A percentile compares a stretch with the other conserved stretches of the same genome.
Conservation (phyloP, 805 yeast species). For the Gaillardinia entomophila region DNA sequence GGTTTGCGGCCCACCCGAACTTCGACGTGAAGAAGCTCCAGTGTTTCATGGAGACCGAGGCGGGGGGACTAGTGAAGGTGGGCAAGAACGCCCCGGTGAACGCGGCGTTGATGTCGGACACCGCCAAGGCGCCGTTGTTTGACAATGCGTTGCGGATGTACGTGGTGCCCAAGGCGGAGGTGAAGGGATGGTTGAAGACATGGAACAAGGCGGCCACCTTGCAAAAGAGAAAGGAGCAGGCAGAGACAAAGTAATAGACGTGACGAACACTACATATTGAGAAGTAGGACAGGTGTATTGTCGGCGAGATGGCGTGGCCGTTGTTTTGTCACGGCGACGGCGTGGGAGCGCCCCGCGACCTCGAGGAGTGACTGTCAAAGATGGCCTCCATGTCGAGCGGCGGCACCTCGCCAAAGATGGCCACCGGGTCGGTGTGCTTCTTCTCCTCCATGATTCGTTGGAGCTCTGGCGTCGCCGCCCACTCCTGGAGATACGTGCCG, state of each 20-base stretch:
- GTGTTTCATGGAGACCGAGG: constrained; percentile 72
- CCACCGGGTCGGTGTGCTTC: constrained; percentile 46
- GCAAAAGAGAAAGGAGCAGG: constrained; percentile 30
- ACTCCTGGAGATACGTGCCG: constrained; percentile 19
- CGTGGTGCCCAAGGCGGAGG: constrained; percentile 69
- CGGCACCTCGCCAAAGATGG: constrained; percentile 71
- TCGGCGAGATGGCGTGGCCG: too few relatives aligned
- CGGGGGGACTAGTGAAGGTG: constrained; percentile 81
- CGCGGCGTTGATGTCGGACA: constrained; percentile 54
- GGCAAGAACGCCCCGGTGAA: constrained; percentile 71
- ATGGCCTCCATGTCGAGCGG: constrained; percentile 65
- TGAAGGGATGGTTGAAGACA: constrained; percentile 55
- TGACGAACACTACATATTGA: too few relatives aligned
- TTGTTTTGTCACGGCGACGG: constrained; percentile 38
- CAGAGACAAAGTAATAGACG: neutral
- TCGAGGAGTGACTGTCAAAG: constrained; percentile 48
- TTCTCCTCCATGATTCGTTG: constrained; percentile 19
- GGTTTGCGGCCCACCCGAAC: constrained; percentile 58
- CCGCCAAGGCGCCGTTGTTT: constrained; percentile 68
- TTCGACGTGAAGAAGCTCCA: constrained; percentile 58
- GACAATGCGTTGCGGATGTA: constrained; percentile 69
- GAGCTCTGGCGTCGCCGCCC: constrained; percentile 38
- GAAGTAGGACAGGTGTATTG: too few relatives aligned
- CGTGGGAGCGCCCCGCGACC: constrained; percentile 50
- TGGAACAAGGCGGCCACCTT: constrained; percentile 65